phyloP scores from a whole-genome alignment of 129 eudicot species.

The Smallanthus sonchifolius region DNA sequence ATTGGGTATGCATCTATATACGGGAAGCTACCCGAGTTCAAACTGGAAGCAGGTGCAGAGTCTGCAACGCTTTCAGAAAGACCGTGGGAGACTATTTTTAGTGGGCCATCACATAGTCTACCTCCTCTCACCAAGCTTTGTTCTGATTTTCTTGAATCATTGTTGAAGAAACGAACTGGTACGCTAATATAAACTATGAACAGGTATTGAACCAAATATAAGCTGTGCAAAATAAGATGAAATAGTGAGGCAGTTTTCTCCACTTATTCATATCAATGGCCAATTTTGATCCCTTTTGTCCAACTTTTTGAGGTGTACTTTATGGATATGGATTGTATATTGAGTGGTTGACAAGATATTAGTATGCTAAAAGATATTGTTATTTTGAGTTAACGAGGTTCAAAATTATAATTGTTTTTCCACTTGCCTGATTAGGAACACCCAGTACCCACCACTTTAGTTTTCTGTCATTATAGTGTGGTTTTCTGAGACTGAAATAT shows the following conservation, averaged over 20 bases:
- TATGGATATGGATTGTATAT: conserved; percentile 5
- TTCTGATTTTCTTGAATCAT: conserved; percentile 66
- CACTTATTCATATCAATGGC: neutral
- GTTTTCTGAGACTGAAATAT: no score
- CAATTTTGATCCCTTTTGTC: neutral
- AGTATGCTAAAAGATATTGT: neutral
- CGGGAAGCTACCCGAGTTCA: conserved; percentile 74
- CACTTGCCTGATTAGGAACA: neutral
- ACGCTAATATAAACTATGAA: conserved; percentile 31
- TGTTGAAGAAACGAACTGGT: conserved; percentile 56
- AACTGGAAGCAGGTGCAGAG: conserved; percentile 27
- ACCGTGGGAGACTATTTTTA: conserved; percentile 74
- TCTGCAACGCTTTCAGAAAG: conserved; percentile 42
- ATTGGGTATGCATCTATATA: conserved; percentile 77
- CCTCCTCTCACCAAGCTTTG: conserved; percentile 82
- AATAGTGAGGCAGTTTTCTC: neutral
- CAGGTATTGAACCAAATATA: neutral
- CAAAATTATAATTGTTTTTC: no score
- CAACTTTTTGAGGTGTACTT: conserved; percentile 8
- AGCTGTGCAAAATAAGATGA: conserved; percentile 5
- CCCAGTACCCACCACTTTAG: neutral
- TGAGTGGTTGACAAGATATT: neutral
- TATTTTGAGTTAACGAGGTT: neutral
- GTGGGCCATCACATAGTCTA: conserved; percentile 79
- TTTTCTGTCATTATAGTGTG: no score